Conservation (phyloP, 2,329 filamentous ascomycete species). For the Bipolaris cookei region DNA sequence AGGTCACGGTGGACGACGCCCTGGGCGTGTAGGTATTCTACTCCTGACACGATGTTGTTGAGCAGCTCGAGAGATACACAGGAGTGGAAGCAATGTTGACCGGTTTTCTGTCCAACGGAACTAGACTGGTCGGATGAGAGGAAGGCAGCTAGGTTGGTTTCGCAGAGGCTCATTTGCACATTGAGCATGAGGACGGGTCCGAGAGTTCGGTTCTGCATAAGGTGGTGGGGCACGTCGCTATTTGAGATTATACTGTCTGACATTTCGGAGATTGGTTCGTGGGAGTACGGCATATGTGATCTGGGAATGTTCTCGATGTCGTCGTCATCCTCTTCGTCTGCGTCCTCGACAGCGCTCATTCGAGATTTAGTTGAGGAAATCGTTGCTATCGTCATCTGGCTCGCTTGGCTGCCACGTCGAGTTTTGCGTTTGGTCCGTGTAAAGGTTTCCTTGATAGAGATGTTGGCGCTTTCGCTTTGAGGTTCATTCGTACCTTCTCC, state of each 20-base stretch:
- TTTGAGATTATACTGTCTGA: constrained; percentile 48
- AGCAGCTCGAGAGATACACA: constrained; percentile 63
- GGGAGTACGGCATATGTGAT: constrained; percentile 30
- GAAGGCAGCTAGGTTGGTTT: constrained; percentile 66
- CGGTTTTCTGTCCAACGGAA: constrained; percentile 19
- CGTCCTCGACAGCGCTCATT: constrained; percentile 47
- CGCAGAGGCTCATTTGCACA: constrained; percentile 72
- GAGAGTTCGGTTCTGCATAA: constrained; percentile 25
- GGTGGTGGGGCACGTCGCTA: constrained; percentile 38
- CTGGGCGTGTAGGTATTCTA: constrained; percentile 68
- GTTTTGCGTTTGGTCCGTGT: constrained; percentile 33
- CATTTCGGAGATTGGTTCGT: constrained; percentile 26
- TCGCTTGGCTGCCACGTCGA: constrained; percentile 43
- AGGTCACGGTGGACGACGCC: constrained; percentile 70
- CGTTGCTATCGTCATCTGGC: constrained; percentile 49
- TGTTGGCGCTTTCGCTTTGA: constrained; percentile 13
- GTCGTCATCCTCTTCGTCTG: constrained; percentile 50
- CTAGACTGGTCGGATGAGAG: constrained; percentile 47
- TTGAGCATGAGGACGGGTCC: constrained; percentile 60
- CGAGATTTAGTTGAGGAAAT: constrained; percentile 51
- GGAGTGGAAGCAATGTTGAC: constrained; percentile 68
- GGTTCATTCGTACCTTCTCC: constrained; percentile 19
- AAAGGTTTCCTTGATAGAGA: constrained; percentile 39
- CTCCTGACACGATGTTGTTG: constrained; percentile 65
- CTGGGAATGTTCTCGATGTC: constrained; percentile 58